These are phyloP conservation scores for Wallacemonas collosoma DNA, from an alignment of 208 protist species.

Conservation along the genomic window DNA sequence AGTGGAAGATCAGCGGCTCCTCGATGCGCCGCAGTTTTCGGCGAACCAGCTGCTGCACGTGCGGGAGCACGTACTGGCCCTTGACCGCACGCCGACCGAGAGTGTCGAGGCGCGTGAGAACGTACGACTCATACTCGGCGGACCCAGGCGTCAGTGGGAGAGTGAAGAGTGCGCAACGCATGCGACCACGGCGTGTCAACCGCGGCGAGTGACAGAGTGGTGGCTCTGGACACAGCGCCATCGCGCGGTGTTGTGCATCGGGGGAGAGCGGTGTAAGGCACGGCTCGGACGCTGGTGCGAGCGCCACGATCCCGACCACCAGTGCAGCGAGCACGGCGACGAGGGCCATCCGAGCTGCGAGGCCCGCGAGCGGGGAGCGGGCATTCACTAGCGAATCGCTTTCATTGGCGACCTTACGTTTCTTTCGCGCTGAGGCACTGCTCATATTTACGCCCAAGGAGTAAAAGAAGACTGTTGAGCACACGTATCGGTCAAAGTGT, in stretches of 20 bases:
- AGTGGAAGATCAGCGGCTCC: constrained; percentile 64
- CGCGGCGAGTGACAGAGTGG: constrained; percentile 34
- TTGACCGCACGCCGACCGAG: constrained; percentile 35
- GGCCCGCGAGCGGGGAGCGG: no score
- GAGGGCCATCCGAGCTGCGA: not conserved
- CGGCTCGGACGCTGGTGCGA: not conserved
- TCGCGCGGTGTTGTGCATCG: not conserved
- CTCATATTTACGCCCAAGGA: no score
- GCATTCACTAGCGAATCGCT: no score
- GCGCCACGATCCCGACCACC: constrained; percentile 8
- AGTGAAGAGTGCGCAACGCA: constrained; percentile 19
- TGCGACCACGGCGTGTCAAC: constrained; percentile 18
- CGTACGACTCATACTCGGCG: constrained; percentile 39
- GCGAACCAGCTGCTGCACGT: constrained; percentile 36
- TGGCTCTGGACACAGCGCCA: constrained; percentile 16
- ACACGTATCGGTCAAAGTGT: no score
- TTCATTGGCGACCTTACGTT: no score
- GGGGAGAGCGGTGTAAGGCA: not conserved
- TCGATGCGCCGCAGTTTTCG: constrained; percentile 53
- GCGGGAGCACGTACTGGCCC: constrained; percentile 51
- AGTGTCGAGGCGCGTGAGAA: constrained; percentile 28
- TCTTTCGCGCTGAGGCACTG: no score
- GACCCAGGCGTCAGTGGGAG: constrained; percentile 22
- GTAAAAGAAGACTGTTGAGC: no score
- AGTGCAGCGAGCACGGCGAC: constrained; percentile 7